Conservation (phyloP, 2,329 filamentous ascomycete genomes). For the Pestalotiopsis sp. region DNA sequence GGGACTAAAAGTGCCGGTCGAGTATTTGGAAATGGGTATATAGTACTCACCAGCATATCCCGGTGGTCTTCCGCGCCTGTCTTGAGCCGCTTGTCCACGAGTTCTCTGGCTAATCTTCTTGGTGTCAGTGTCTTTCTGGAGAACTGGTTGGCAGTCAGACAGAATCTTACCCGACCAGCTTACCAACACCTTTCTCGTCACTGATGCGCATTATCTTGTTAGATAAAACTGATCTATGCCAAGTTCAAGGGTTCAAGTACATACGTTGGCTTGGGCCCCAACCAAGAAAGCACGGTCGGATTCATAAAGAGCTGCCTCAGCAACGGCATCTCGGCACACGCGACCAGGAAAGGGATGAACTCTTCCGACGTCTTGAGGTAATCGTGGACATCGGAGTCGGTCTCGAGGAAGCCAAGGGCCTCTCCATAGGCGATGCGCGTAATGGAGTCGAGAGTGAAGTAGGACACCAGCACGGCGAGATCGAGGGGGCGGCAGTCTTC, state of each 20-base stretch:
- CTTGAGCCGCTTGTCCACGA: neutral
- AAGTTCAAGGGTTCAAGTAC: neutral
- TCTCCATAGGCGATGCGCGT: slow-evolving; percentile 49
- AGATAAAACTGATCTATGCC: neutral
- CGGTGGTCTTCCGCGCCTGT: slow-evolving; percentile 1
- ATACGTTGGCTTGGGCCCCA: slow-evolving; percentile 6
- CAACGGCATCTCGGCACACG: slow-evolving; percentile 1
- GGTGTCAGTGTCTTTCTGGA: neutral
- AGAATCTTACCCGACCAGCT: slow-evolving; percentile 18
- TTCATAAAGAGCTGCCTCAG: neutral
- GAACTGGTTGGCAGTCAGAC: too few relatives aligned
- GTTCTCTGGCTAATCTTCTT: neutral
- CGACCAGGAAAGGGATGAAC: slow-evolving; percentile 40
- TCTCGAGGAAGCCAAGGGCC: slow-evolving; percentile 44
- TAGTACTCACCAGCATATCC: slow-evolving; percentile 8
- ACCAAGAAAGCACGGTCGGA: neutral
- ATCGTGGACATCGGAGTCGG: slow-evolving; percentile 43
- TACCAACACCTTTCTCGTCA: slow-evolving; percentile 20
- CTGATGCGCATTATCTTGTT: neutral
- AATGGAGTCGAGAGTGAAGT: slow-evolving; percentile 53
- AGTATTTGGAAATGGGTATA: too few relatives aligned
- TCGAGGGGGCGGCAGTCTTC: slow-evolving; percentile 39
- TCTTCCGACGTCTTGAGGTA: slow-evolving; percentile 43
- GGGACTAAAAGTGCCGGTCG: too few relatives aligned
- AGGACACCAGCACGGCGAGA: slow-evolving; percentile 44